A percentile compares a stretch with the other conserved stretches of the same genome.
Evolutionary conservation across 345 rosid species (phyloP).

Genomic region (Turritis glabra): DNA sequence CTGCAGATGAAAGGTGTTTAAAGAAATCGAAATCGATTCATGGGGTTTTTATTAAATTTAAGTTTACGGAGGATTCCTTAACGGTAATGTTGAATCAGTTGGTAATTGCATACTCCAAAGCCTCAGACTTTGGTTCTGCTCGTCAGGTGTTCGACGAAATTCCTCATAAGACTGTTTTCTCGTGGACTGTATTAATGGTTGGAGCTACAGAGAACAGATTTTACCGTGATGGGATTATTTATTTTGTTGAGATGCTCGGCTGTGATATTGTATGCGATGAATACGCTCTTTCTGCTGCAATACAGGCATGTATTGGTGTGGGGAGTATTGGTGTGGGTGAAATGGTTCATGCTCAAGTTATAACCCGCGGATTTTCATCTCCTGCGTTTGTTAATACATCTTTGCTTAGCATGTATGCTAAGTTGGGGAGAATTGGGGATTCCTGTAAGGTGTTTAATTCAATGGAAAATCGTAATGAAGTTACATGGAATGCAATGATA

Average conservation of each 20-base stretch:
- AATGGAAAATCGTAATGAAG: slow-evolving; percentile 37
- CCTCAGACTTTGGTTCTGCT: slow-evolving; percentile 42
- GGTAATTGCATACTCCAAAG: slow-evolving; percentile 40
- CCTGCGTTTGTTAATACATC: slow-evolving; percentile 40
- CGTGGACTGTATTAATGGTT: slow-evolving; percentile 52
- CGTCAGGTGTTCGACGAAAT: slow-evolving; percentile 44
- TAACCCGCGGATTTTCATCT: slow-evolving; percentile 40
- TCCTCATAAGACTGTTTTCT: slow-evolving; percentile 44
- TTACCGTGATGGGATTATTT: slow-evolving; percentile 35
- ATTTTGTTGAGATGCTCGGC: slow-evolving; percentile 37
- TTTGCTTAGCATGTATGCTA: slow-evolving; percentile 51
- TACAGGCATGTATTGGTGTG: slow-evolving; percentile 46
- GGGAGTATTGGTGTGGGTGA: slow-evolving; percentile 38
- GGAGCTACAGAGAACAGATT: slow-evolving; percentile 44
- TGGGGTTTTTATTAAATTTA: slow-evolving; percentile 35
- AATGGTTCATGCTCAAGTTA: slow-evolving; percentile 47
- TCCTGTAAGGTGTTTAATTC: slow-evolving; percentile 40
- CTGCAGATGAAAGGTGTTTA: slow-evolving; percentile 31
- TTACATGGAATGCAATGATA: slow-evolving; percentile 53
- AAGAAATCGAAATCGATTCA: slow-evolving; percentile 39
- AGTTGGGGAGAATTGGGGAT: slow-evolving; percentile 43
- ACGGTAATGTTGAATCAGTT: slow-evolving; percentile 40
- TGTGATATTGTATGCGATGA: slow-evolving; percentile 41
- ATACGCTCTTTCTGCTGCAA: slow-evolving; percentile 43
- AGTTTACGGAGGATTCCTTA: slow-evolving; percentile 14